Conservation (phyloP, 495 filamentous ascomycete genomes). For the Penicillium robsamsonii region DNA sequence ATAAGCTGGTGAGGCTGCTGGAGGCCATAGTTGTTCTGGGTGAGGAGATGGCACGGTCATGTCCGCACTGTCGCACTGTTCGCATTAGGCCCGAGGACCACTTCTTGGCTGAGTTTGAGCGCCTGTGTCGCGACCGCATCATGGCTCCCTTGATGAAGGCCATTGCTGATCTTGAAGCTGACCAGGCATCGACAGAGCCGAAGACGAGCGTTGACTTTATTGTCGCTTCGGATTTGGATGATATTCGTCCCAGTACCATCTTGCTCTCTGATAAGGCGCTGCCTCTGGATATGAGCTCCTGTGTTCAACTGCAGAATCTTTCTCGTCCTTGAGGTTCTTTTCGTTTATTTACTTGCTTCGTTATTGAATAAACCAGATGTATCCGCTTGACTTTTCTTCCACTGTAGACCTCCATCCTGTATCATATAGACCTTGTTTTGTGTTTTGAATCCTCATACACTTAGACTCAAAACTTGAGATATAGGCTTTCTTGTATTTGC, state of each 20-base stretch:
- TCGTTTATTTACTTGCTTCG: not conserved
- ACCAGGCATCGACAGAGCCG: not conserved
- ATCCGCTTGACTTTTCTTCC: not conserved
- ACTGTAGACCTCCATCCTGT: not conserved
- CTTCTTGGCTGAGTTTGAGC: not conserved
- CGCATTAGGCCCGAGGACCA: not conserved
- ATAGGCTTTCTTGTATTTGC: too few relatives aligned
- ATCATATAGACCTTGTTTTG: not conserved
- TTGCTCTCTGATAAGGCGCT: not conserved
- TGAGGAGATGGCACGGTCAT: not conserved
- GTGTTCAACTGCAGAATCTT: not conserved
- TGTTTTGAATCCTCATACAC: not conserved
- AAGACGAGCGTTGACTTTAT: not conserved
- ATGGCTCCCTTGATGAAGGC: not conserved
- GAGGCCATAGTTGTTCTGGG: not conserved
- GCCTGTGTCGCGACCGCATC: not conserved
- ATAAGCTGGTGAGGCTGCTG: not conserved
- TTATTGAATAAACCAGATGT: not conserved
- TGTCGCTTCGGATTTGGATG: not conserved
- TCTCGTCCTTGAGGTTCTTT: not conserved
- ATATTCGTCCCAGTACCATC: not conserved
- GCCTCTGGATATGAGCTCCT: not conserved
- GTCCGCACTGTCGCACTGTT: not conserved
- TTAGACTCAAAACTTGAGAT: too few relatives aligned
- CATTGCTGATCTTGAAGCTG: not conserved